Conservation (phyloP, 1,284 basidiomycete species). For the Mycena citricolor region DNA sequence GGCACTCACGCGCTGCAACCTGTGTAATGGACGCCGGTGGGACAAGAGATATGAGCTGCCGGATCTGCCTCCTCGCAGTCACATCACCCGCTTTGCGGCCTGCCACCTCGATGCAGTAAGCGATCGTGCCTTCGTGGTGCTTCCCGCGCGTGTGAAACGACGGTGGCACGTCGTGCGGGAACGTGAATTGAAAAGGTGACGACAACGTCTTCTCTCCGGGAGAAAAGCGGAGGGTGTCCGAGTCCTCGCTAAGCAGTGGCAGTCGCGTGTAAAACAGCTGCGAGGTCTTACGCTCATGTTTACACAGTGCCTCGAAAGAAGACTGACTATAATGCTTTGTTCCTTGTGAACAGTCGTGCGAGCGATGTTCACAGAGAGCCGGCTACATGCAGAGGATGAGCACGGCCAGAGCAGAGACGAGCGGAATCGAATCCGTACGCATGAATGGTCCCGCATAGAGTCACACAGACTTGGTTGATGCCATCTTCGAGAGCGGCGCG, state of each 20-base stretch:
- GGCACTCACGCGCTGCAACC: too few relatives aligned
- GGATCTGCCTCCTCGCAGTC: too few relatives aligned
- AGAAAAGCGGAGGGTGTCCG: constrained; percentile 12
- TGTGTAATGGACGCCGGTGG: constrained; percentile 19
- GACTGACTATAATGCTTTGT: too few relatives aligned
- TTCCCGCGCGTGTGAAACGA: constrained; percentile 11
- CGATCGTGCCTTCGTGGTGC: constrained; percentile 12
- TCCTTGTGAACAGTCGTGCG: too few relatives aligned
- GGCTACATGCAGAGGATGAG: too few relatives aligned
- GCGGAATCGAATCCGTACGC: constrained; percentile 10
- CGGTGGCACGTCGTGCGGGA: constrained; percentile 15
- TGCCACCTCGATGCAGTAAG: constrained; percentile 15
- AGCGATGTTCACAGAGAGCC: too few relatives aligned
- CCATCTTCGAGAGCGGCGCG: constrained; percentile 16
- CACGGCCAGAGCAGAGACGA: too few relatives aligned
- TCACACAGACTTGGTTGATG: constrained; percentile 11
- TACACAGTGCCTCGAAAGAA: too few relatives aligned
- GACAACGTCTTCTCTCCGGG: too few relatives aligned
- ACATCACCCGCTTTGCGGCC: constrained; percentile 14
- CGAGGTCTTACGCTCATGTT: too few relatives aligned
- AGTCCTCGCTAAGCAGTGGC: too few relatives aligned
- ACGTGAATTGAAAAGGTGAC: constrained; percentile 13
- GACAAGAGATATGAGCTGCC: constrained; percentile 9
- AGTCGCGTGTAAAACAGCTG: too few relatives aligned
- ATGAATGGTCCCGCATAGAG: constrained; percentile 11